These are phyloP conservation scores for Incumbomyces lentus DNA, from an alignment of 2,329 filamentous ascomycete genomes.

Conservation along the genomic window DNA sequence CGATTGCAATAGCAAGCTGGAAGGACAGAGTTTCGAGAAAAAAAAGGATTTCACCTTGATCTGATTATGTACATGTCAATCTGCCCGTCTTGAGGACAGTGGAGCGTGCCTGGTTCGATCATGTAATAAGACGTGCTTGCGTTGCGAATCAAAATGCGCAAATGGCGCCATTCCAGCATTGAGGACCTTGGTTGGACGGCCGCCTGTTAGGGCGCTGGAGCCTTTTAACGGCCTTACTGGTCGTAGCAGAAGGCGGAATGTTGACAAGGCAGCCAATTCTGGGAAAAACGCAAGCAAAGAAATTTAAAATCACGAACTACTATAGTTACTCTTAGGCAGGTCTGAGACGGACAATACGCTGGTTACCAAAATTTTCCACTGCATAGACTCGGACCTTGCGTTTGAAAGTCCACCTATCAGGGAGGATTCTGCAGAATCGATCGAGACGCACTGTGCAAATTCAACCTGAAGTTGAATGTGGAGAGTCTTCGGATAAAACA, in stretches of 20 bases:
- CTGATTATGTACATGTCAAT: not conserved
- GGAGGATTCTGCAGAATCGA: no score
- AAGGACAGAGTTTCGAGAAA: no score
- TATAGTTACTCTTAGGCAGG: no score
- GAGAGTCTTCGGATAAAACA: no score
- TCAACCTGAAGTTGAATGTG: no score
- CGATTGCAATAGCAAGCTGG: no score
- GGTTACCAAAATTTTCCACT: no score
- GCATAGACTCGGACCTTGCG: no score
- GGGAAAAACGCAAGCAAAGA: slow-evolving; percentile 4
- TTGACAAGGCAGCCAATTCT: slow-evolving; percentile 8
- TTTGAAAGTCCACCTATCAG: no score
- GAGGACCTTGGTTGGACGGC: not conserved
- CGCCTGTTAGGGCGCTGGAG: not conserved
- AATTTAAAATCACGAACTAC: not conserved
- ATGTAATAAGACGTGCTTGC: slow-evolving; percentile 7
- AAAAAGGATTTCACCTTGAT: not conserved
- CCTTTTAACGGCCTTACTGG: not conserved
- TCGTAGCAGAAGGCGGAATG: not conserved
- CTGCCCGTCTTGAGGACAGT: not conserved
- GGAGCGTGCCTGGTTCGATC: not conserved
- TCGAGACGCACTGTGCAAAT: no score
- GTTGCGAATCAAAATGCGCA: not conserved
- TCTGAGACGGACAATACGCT: no score
- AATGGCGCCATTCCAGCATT: not conserved